Base-by-base conservation (phyloP, 1,284 basidiomycete genomes). In the Ganoderma lingzhi region DNA sequence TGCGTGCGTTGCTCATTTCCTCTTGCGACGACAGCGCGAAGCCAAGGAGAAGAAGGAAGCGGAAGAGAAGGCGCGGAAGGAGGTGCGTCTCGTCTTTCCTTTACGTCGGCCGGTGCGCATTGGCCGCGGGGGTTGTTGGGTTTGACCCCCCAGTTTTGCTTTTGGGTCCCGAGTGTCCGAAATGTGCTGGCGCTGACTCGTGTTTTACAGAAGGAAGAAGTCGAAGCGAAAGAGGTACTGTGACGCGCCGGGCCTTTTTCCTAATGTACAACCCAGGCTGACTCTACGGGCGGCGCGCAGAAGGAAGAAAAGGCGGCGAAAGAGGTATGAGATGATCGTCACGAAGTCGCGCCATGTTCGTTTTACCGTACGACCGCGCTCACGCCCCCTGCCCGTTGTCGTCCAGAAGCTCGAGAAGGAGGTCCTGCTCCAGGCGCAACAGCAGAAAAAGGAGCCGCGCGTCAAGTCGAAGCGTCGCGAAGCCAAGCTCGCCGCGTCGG, bases 11-110 rank as follows among this genome's bases (percentile, higher is more conserved):
- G 68, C 74, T 71, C 64, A 66, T 62, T 55, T 70, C 1, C 23
- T 67, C 53, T 56, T 41, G 39, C 39, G 39, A 23, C 53, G 30
- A 53, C 76, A 92, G 91, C 89, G 88, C 64, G 91, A 93, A 77
- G 91, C 90, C 30, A 89, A 90, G 77, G 92, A 93, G 78, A 90
- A 90, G 81, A 88, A 90, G 73, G 91, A 92, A 81, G 77, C 81
- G 53, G 83, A 84, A 67, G 84, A 85, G 73, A 78, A 82, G 67
- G 81, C 81, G 59, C 80, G 80, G 71, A 83, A 84, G 77, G 84
- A 84, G 77, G 77, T 76, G 32, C 30, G 76, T 69, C 19, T 51
- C 48, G 23, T 51, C 48, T 51, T 37, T 51, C 23, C 23, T 10
- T 69, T 63, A 66, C 65, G 67, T 71, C 44, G 17, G 30, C 5